Base-by-base conservation (phyloP, 164 flowering plant species). In the Taxillus chinensis region DNA sequence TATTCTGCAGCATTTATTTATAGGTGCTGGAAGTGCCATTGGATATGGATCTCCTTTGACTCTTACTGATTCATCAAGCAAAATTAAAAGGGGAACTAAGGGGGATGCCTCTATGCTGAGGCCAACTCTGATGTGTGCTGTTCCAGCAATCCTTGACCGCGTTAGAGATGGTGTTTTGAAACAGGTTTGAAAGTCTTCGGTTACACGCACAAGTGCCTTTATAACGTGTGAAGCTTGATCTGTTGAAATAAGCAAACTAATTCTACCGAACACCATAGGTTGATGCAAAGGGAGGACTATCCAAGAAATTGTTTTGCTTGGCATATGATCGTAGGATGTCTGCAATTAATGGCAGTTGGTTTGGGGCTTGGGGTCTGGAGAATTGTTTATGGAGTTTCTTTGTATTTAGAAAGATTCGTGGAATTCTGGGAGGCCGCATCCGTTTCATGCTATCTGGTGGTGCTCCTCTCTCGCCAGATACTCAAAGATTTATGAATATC, bases 321-420 rank as follows among this genome's bases (percentile, higher is more conserved):
- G 95, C 97, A 66, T 93, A 87, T 79, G 60, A 77, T 38, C 97
- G 99, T 54, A 75, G 92, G 53, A 63, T 89, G 64, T 83, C 81
- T 74, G 91, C 97, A 72, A 70, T 90, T 5, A 87, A 86, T 72
- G 99, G 99, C 37, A 90, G 90, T 78, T 93, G 96, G 96, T 79
- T 90, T 77, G 99, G 99, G 7, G 97, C 96, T n/a, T 83, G 99
- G 91, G 97, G 97, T 52, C 70, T 87, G 37, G 99, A 93, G 78
- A 82, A 70, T 71, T 53, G 75, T 65, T 67, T 93, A 0, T 93
- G 97, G 96, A 69, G 82, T 71, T 65, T 90, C 67, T 71, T 93
- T 58, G 91, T 93, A 67, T 93, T 93, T 70, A 75, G 77, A 70
- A 90, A 93, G 74, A 81, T 93, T 51, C 79, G 71, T 55, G 97